Conservation (phyloP, 2,329 filamentous ascomycete species). For the Metarhizium sp. region DNA sequence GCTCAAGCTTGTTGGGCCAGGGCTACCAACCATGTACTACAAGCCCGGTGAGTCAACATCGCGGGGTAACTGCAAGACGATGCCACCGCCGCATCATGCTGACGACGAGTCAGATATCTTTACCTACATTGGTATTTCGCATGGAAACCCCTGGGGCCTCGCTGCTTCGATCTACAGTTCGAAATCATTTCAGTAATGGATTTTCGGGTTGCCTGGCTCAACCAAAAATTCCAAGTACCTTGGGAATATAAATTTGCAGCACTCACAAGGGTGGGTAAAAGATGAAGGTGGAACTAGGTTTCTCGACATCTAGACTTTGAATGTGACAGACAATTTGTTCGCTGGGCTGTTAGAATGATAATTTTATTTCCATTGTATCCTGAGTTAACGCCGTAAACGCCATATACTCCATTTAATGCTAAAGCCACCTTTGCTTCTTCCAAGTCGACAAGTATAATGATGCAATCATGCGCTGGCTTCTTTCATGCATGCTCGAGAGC, state of each 20-base stretch:
- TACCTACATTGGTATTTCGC: conserved; percentile 55
- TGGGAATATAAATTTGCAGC: not conserved
- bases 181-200: conserved; percentile 1
- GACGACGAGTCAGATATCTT: conserved; percentile 45
- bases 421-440: not conserved
- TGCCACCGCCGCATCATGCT: conserved; percentile 2
- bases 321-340: not conserved
- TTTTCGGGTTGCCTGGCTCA: not conserved
- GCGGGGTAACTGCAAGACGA: not conserved
- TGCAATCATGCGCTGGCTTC: not conserved
- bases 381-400: not conserved
- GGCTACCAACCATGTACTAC: conserved; percentile 57
- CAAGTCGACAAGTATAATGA: not conserved
- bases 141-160: conserved; percentile 52
- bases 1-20: conserved; percentile 47
- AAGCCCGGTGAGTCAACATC: conserved; percentile 51
- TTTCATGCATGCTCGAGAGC: not conserved
- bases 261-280: not conserved
- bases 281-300: not conserved
- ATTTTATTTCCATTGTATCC: not conserved
- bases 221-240: not conserved
- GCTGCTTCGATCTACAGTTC: conserved; percentile 49
- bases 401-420: not conserved
- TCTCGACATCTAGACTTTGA: not conserved
- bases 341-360: conserved; percentile 7